Base-by-base conservation (phyloP, 208 protist genomes). In the Wallacemonas rigidus region DNA sequence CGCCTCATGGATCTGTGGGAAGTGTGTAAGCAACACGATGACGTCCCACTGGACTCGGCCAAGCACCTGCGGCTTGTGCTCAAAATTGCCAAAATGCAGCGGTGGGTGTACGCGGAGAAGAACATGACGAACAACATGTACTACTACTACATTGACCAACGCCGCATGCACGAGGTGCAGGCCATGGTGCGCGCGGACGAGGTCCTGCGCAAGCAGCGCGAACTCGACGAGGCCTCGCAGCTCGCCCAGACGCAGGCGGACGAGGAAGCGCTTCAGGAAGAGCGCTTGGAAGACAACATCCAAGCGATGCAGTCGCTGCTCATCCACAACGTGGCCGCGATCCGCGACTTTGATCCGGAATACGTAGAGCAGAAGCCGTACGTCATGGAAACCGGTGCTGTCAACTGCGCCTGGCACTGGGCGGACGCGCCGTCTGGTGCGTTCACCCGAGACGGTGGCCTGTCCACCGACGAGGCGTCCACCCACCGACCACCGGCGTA, bases 61-160 rank as follows among this genome's bases (percentile, higher is more conserved):
- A 89, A 89, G 45, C 92, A 97, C 80, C 80, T 97, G 48, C 90
- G 92, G 9, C 71, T 91, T 5, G 87, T 97, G 35, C 77, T 97
- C 56, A 93, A 93, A 67, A 89, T 97, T 35, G 90, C 92, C 47
- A 90, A 90, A 64, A 67, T 93, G 64, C 88, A 95, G 75, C 82
- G 88, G 51, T 97, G 92, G 90, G 86, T 94, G 35, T 95, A 97
- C 63, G 88, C 86, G 15, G 90, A 97, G 80, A 97, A 97, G 81
- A 95, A 97, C 69, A 90, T 95, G 62, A 88, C 85, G 1, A 86
- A 95, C 75, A 95, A 95, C 76, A 63, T 93, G 12, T 94, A 89
- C 79, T 97, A 95, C 71, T 95, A 93, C 75, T 92, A 95, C 87
- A 73, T 97, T 14, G 82, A 97, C 67, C 86, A 93, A 51, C 85